Evolutionary conservation across 2,329 filamentous ascomycete genomes (phyloP), one percentile per base, ranked within the genome.

Genomic region (Intubia oerlemansii): DNA sequence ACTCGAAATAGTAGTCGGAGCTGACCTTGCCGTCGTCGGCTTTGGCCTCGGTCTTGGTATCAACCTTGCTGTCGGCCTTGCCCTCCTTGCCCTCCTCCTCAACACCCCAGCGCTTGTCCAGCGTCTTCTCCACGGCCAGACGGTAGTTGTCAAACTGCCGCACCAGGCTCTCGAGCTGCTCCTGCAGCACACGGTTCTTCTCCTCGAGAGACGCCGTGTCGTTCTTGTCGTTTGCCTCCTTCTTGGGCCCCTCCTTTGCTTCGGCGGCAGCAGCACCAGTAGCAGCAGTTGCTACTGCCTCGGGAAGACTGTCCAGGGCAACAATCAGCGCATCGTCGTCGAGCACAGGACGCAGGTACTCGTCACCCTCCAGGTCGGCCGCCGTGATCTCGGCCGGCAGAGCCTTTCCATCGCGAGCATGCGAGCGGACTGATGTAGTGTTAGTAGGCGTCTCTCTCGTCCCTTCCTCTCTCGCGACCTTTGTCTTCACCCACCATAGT

Each of bases 291-390:
- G 5, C 52, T 18, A 28, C 21, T 3, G 25, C n/a, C 5, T 22
- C 16, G 8, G 62, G 57, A 12, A 91, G 56, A 36, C 93, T 88
- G 37, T 91, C 85, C 13, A 98, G 58, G 32, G 67, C 78, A 45
- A 90, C 82, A 18, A 98, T 66, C 30, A 95, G 56, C 4, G 84
- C 78, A 46, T 98, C 88, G 39, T 93, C 81, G 33, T 88, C 74
- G 7, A 98, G 53, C 4, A 82, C 72, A 0, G 88, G 88, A 44
- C 77, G 76, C 33, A 98, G 58, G 44, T 72, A 90, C 38, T 64
- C 61, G 37, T 95, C 85, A 35, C 81, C 67, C n/a, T 69, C 60
- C 36, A 93, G 70, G 16, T 69, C 57, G 3, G 57, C 53, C 20
- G 55, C 54, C 3, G 66, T 58, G 33, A 79, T 69, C 24, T 73